Evolutionary conservation across 176 grass and related monocot genomes (phyloP).

Genomic region (Oryza officinalis): DNA sequence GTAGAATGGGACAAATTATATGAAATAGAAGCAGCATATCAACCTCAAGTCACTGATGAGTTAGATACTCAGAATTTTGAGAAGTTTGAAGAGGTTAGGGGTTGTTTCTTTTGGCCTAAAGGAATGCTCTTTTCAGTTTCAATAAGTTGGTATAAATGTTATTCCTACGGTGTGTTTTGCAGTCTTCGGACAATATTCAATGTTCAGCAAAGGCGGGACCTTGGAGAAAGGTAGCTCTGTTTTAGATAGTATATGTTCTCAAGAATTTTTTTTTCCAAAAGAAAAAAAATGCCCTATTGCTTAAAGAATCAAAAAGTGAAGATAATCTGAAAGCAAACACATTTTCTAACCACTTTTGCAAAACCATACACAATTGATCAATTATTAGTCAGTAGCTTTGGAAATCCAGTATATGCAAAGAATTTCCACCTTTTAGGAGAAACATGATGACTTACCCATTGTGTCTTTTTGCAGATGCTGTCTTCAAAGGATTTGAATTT

Average conservation of each 20-base stretch:
- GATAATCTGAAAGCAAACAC: neutral
- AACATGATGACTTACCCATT: neutral
- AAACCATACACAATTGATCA: neutral
- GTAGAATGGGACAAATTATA: slow-evolving; percentile 78
- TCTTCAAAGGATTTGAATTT: slow-evolving; percentile 99
- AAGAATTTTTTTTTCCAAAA: neutral
- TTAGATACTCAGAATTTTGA: slow-evolving; percentile 98
- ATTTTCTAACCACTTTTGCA: neutral
- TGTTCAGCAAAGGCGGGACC: slow-evolving; percentile 80
- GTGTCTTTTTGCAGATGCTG: slow-evolving; percentile 74
- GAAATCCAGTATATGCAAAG: neutral
- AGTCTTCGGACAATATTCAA: slow-evolving; percentile 54
- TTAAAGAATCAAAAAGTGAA: neutral
- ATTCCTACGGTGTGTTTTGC: slow-evolving; percentile 26
- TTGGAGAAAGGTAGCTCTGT: slow-evolving; percentile 84
- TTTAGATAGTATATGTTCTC: neutral
- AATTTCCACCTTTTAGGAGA: slow-evolving; percentile 6
- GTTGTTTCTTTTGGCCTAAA: neutral
- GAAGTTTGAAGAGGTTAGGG: slow-evolving; percentile 89
- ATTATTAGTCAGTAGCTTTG: neutral
- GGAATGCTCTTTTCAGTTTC: slow-evolving; percentile 14
- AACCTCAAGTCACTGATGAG: slow-evolving; percentile 91
- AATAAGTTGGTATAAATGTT: neutral
- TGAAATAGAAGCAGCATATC: slow-evolving; percentile 88
- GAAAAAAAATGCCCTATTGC: neutral